Conservation (phyloP, 805 yeast genomes). For the Yueomyces sinensis region DNA sequence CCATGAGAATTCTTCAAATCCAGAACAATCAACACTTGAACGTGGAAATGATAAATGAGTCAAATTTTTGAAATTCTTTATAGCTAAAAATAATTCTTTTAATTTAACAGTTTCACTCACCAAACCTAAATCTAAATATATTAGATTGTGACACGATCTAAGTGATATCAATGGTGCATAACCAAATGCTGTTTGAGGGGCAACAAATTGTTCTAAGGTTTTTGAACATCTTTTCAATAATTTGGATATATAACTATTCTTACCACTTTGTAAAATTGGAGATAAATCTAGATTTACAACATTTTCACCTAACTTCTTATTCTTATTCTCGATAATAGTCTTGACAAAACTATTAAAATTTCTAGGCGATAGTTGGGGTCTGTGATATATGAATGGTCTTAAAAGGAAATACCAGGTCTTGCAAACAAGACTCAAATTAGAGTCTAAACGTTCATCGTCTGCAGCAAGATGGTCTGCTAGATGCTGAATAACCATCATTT, state of each 20-base stretch:
- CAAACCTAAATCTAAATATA: constrained; percentile 60
- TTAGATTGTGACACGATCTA: constrained; percentile 51
- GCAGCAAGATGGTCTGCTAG: not conserved
- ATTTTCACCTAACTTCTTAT: constrained; percentile 34
- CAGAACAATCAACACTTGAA: constrained; percentile 63
- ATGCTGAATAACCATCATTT: constrained; percentile 26
- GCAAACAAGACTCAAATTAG: constrained; percentile 44
- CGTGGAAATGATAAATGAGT: constrained; percentile 80
- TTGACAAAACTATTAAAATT: constrained; percentile 69
- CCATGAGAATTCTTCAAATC: constrained; percentile 41
- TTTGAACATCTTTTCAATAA: constrained; percentile 64
- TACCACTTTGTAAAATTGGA: constrained; percentile 77
- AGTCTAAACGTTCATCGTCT: constrained; percentile 3
- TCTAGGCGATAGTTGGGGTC: constrained; percentile 38
- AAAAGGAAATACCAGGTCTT: constrained; percentile 46
- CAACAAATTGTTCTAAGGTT: constrained; percentile 55
- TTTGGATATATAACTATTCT: constrained; percentile 79
- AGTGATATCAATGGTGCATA: constrained; percentile 77
- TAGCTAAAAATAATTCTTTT: constrained; percentile 64
- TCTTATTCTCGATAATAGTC: constrained; percentile 36
- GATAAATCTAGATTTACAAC: constrained; percentile 64
- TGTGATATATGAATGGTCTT: not conserved
- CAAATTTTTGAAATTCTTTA: constrained; percentile 44
- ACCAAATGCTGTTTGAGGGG: constrained; percentile 94
- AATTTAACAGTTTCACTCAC: constrained; percentile 87